These are phyloP conservation scores for Aspergillus saccharolyticus DNA, from an alignment of 495 filamentous ascomycete genomes.

Conservation along the genomic window DNA sequence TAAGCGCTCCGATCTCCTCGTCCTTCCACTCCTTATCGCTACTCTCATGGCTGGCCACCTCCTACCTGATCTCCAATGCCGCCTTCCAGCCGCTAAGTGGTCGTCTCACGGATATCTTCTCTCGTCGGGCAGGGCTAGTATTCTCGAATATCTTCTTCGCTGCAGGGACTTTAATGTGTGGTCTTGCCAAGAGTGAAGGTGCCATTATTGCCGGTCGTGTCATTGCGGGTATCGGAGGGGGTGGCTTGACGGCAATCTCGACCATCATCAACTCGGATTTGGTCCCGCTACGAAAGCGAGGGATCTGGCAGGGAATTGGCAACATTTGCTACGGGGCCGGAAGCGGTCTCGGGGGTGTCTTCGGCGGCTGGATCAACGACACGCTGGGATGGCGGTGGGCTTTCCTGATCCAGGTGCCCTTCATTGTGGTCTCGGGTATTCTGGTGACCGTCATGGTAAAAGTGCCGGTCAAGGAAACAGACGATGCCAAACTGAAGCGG, in stretches of 20 bases:
- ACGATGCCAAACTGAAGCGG: constrained; percentile 52
- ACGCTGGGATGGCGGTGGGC: constrained; percentile 68
- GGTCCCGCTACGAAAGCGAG: constrained; percentile 74
- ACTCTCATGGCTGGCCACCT: constrained; percentile 84
- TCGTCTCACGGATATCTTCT: constrained; percentile 83
- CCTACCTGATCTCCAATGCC: constrained; percentile 87
- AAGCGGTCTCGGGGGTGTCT: constrained; percentile 53
- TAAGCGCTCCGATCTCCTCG: constrained; percentile 78
- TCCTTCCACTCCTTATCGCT: constrained; percentile 80
- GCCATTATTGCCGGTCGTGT: constrained; percentile 76
- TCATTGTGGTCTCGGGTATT: constrained; percentile 55
- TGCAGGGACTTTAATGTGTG: constrained; percentile 78
- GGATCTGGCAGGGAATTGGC: constrained; percentile 79
- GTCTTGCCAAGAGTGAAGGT: constrained; percentile 63
- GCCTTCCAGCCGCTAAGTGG: constrained; percentile 82
- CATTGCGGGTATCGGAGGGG: constrained; percentile 79
- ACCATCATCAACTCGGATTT: constrained; percentile 80
- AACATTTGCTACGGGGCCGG: constrained; percentile 75
- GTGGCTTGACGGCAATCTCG: constrained; percentile 74
- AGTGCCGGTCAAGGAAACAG: constrained; percentile 68
- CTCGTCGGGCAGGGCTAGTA: constrained; percentile 68
- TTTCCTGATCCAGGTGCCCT: constrained; percentile 76
- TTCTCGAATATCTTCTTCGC: constrained; percentile 80
- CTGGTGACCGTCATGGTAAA: constrained; percentile 64
- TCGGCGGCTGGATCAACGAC: constrained; percentile 82